phyloP scores from a whole-genome alignment of 441 rosid genomes.

The Aquilaria agallochum region DNA sequence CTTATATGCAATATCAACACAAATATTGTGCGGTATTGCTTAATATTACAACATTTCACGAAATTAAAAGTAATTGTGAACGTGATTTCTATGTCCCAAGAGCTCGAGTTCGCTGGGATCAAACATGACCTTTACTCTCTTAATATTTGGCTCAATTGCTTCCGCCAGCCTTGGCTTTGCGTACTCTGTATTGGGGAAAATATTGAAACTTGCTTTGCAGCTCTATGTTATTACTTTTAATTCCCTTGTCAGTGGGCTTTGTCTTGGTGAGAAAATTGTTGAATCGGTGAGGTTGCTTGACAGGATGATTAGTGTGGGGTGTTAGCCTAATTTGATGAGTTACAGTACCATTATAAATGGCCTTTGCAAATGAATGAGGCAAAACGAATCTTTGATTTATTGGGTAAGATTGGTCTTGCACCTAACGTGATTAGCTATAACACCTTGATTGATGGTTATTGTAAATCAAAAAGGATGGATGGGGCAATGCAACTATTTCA shows the following conservation, averaged over 20 bases:
- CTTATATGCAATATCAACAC: too few relatives aligned
- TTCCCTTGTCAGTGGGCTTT: constrained; percentile 11
- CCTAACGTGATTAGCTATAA: constrained; percentile 17
- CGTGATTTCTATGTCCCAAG: neutral
- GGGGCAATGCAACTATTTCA: constrained; percentile 19
- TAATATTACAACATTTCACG: too few relatives aligned
- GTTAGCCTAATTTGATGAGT: neutral
- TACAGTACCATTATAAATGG: too few relatives aligned
- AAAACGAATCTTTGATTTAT: constrained; percentile 9
- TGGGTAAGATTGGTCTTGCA: constrained; percentile 15
- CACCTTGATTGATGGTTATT: constrained; percentile 23
- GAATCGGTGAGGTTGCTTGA: constrained; percentile 8
- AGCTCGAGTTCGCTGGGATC: constrained; percentile 11
- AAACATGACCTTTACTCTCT: constrained; percentile 7
- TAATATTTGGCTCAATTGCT: constrained; percentile 12
- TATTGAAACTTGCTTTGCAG: constrained; percentile 10
- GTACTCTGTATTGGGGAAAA: constrained; percentile 15
- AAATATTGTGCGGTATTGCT: too few relatives aligned
- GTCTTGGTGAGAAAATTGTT: neutral
- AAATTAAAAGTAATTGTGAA: too few relatives aligned
- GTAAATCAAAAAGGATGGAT: constrained; percentile 17
- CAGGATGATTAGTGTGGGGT: constrained; percentile 9
- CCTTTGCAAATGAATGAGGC: constrained; percentile 13
- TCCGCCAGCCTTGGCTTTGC: constrained; percentile 10
- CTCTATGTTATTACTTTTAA: constrained; percentile 10